phyloP scores from a whole-genome alignment of 257 asterid genomes.

The Scutellaria barbata region DNA sequence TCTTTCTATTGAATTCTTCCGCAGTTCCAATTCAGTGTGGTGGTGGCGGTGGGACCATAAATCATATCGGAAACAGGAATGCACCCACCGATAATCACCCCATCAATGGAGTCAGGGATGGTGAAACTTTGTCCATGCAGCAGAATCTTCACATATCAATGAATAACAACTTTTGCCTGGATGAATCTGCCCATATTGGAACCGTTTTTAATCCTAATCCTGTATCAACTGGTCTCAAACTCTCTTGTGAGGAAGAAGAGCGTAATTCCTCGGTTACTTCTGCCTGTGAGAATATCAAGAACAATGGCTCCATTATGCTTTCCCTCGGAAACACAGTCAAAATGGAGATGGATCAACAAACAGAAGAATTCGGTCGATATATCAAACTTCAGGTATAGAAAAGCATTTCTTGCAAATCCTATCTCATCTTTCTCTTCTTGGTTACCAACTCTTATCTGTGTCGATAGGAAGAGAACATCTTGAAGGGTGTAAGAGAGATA shows the following conservation, averaged over 20 bases:
- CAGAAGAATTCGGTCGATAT: constrained; percentile 54
- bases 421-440: constrained; percentile 20
- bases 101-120: constrained; percentile 51
- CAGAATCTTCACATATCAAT: constrained; percentile 58
- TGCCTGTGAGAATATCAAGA: constrained; percentile 50
- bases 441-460: constrained; percentile 15
- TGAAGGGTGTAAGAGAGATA: constrained; percentile 62
- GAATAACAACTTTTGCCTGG: constrained; percentile 50
- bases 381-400: constrained; percentile 68
- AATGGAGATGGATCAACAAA: constrained; percentile 62
- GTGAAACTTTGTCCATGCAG: constrained; percentile 47
- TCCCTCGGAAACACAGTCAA: constrained; percentile 48
- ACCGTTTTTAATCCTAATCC: constrained; percentile 56
- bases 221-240: constrained; percentile 73
- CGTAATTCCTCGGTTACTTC: constrained; percentile 54
- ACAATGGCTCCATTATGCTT: constrained; percentile 32
- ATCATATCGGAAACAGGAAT: constrained; percentile 44
- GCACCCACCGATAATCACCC: constrained; percentile 41
- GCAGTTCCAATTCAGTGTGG: constrained; percentile 57
- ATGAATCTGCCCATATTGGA: constrained; percentile 47
- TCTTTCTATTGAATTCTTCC: constrained; percentile 25
- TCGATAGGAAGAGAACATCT: constrained; percentile 58
- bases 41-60: constrained; percentile 48
- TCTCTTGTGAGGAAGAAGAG: constrained; percentile 67
- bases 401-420: too few species aligned